Evolutionary conservation across 2,329 filamentous ascomycete species (phyloP).

Genomic region (Fusarium oxysporum): DNA sequence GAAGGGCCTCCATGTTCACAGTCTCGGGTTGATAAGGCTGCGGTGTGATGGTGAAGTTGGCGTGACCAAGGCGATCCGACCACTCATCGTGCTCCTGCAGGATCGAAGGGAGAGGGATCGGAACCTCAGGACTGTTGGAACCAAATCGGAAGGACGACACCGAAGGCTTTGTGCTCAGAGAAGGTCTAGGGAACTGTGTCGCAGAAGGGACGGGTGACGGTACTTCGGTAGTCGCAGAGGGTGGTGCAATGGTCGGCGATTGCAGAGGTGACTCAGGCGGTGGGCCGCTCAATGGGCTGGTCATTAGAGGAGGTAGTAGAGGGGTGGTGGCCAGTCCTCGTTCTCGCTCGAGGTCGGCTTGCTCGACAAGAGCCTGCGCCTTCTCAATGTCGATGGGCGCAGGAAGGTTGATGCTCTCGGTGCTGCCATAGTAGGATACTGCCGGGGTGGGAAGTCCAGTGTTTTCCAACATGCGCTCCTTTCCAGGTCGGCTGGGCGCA

Average conservation of each 20-base stretch:
- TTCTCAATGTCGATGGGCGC: conserved; percentile 57
- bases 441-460: conserved; percentile 71
- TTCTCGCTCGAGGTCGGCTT: conserved; percentile 66
- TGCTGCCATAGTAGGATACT: conserved; percentile 71
- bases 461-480: conserved; percentile 62
- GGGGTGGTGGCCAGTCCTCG: conserved; percentile 79
- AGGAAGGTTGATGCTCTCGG: conserved; percentile 63
- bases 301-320: conserved; percentile 84
- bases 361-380: conserved; percentile 49
- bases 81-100: conserved; percentile 81
- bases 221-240: conserved; percentile 56
- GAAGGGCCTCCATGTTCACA: conserved; percentile 68
- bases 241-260: conserved; percentile 78
- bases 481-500: conserved; percentile 62
- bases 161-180: conserved; percentile 82
- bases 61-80: conserved; percentile 87
- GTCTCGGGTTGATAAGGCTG: conserved; percentile 79
- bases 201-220: conserved; percentile 63
- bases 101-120: conserved; percentile 71
- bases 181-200: conserved; percentile 60
- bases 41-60: conserved; percentile 90
- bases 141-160: conserved; percentile 77
- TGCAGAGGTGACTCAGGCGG: conserved; percentile 83
- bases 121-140: conserved; percentile 69
- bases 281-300: conserved; percentile 65